These are phyloP conservation scores for Talaromyces sp. DNA, from an alignment of 2,329 filamentous ascomycete genomes.

Conservation along the genomic window DNA sequence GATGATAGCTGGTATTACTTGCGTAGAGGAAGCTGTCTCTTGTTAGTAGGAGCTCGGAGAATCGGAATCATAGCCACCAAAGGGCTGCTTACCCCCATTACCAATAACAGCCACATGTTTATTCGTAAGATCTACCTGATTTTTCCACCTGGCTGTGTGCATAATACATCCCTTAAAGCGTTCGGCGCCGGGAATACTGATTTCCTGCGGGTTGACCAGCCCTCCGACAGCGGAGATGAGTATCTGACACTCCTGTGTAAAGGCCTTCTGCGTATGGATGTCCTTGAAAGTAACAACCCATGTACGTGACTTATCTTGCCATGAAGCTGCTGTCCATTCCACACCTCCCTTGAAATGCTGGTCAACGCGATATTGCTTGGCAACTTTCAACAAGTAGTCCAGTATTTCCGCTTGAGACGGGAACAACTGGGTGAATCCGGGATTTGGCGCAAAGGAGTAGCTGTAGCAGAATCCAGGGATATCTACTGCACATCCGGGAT, in stretches of 20 bases:
- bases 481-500: constrained; percentile 8
- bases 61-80: neutral
- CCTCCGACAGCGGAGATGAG: constrained; percentile 24
- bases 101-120: constrained; percentile 29
- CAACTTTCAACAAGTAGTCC: neutral
- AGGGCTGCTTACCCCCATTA: constrained; percentile 19
- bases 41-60: neutral
- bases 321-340: constrained; percentile 2
- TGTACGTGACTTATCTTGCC: neutral
- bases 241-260: constrained; percentile 12
- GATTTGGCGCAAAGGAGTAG: constrained; percentile 2
- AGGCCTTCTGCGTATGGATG: neutral
- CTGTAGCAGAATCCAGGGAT: constrained; percentile 9
- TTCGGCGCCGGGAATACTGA: constrained; percentile 25
- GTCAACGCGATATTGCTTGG: neutral
- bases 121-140: constrained; percentile 20
- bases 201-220: constrained; percentile 24
- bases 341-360: constrained; percentile 1
- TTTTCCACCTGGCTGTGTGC: constrained; percentile 28
- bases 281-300: neutral
- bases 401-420: constrained; percentile 3
- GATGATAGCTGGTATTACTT: constrained; percentile 9
- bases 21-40: neutral
- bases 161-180: constrained; percentile 25
- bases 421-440: constrained; percentile 3